Evolutionary conservation across 768 basidiomycete genomes (phyloP).

Genomic region (Mycena leptocephala): DNA sequence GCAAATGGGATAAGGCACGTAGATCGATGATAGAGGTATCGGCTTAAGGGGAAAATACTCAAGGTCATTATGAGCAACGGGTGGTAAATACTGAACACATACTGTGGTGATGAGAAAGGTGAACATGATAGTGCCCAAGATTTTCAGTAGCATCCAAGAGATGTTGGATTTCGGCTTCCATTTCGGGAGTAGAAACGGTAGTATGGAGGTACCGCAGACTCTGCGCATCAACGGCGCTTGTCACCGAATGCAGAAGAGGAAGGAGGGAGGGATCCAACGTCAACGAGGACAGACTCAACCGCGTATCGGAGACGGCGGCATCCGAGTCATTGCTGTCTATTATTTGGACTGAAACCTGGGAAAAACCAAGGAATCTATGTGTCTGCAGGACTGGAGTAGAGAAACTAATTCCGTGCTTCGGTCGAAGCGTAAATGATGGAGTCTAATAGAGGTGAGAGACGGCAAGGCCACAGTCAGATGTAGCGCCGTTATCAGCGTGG

Average conservation of each 20-base stretch:
- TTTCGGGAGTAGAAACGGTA: background rate
- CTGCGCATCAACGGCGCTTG: background rate
- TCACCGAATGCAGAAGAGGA: conserved; percentile 13
- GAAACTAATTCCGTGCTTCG: conserved; percentile 14
- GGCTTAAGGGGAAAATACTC: background rate
- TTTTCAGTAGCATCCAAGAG: conserved; percentile 4
- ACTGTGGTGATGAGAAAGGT: conserved; percentile 23
- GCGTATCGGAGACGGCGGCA: background rate
- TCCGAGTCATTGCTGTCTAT: background rate
- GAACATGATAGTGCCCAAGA: conserved; percentile 1
- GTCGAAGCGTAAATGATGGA: background rate
- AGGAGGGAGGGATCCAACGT: background rate
- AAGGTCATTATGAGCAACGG: background rate
- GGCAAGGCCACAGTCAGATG: background rate
- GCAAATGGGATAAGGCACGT: background rate
- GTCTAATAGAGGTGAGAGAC: conserved; percentile 5
- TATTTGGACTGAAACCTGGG: background rate
- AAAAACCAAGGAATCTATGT: conserved; percentile 1
- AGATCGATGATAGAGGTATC: conserved; percentile 10
- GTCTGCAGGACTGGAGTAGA: conserved; percentile 14
- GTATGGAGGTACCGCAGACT: background rate
- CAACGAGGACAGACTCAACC: background rate
- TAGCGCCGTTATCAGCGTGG: background rate
- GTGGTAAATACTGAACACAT: background rate
- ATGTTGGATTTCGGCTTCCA: conserved; percentile 11